Evolutionary conservation across 2,329 filamentous ascomycete genomes (phyloP), one percentile per base, ranked within the genome.

Genomic region (Bipolaris oryzae): DNA sequence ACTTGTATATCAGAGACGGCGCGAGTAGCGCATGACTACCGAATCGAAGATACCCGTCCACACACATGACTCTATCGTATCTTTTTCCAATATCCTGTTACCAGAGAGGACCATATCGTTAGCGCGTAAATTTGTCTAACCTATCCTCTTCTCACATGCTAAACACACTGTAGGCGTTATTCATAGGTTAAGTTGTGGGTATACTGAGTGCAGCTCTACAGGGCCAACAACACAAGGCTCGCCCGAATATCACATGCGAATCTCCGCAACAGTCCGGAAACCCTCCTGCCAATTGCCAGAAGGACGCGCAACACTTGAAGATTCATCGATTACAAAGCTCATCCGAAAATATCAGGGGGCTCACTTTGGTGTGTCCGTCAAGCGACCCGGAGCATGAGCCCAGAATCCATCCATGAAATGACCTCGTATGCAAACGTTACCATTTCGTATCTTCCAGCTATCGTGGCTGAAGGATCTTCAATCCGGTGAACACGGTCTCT

Each of bases 31-130:
- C 35, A 37, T 21, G 35, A 10, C 53, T 55, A 38, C 53, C 28
- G 10, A 34, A 51, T 43, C 25, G 35, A 51, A 55, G 47, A 55
- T 55, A 46, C 53, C 53, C 47, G 35, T 45, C 43, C 39, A 4
- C 39, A 42, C 23, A 21, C 20, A 42, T n/a, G 23, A n/a, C 28
- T 7, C 11, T 39, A 13, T 41, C 20, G 20, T 7, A 10, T 21
- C 21, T 41, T 13, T 9, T 42, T 3, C 7, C 39, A 25, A 15
- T 5, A n/a, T n/a, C 5, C 3, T 42, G 10, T n/a, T 25, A 21
- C 13, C 6, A n/a, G 20, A 11, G 13, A 42, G 20, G 21, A 21
- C 7, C 5, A 15, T 13, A 21, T 5, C 20, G 25, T 7, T 7
- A 15, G 28, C 2, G 20, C 6, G 11, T 3, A 23, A 15, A 15